Percentiles rank a stretch among this genome's conserved stretches.
phyloP scores from a whole-genome alignment of 306 rosid genomes.

The Crotalaria pallida region DNA sequence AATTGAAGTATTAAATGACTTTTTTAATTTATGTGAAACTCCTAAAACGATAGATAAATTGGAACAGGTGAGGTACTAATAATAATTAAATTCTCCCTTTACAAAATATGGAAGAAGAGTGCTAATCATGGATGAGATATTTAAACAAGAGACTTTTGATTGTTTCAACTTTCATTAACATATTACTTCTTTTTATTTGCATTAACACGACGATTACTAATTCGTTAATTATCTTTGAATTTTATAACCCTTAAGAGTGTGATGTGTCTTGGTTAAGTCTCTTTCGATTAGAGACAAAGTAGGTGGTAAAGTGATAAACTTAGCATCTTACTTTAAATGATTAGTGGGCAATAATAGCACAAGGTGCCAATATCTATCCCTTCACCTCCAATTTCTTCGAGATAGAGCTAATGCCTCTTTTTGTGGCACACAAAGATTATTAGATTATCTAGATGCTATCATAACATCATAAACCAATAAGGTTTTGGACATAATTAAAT shows the following conservation, averaged over 20 bases:
- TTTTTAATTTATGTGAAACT: no score
- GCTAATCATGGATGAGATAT: conserved; percentile 1
- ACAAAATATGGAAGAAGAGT: conserved; percentile 1
- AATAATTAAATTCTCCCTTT: not conserved
- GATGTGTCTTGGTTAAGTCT: conserved; percentile 24
- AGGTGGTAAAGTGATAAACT: conserved; percentile 31
- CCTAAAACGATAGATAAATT: no score
- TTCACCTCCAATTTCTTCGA: conserved; percentile 20
- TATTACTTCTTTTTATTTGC: not conserved
- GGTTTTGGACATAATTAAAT: conserved; percentile 9
- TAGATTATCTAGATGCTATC: conserved; percentile 21
- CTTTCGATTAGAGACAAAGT: conserved; percentile 35
- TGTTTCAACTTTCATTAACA: conserved; percentile 4
- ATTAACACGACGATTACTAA: not conserved
- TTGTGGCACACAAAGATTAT: conserved; percentile 2
- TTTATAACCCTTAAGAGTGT: conserved; percentile 15
- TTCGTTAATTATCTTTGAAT: conserved; percentile 19
- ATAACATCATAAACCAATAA: conserved; percentile 18
- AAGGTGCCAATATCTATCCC: conserved; percentile 23
- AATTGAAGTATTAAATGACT: no score
- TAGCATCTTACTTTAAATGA: conserved; percentile 36
- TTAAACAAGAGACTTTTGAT: conserved; percentile 14
- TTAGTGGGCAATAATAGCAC: conserved; percentile 29
- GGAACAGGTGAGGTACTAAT: no score
- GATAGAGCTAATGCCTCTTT: conserved; percentile 22